Base-by-base conservation (phyloP, 2,329 filamentous ascomycete genomes). In the Colletotrichum gloeosporioides region DNA sequence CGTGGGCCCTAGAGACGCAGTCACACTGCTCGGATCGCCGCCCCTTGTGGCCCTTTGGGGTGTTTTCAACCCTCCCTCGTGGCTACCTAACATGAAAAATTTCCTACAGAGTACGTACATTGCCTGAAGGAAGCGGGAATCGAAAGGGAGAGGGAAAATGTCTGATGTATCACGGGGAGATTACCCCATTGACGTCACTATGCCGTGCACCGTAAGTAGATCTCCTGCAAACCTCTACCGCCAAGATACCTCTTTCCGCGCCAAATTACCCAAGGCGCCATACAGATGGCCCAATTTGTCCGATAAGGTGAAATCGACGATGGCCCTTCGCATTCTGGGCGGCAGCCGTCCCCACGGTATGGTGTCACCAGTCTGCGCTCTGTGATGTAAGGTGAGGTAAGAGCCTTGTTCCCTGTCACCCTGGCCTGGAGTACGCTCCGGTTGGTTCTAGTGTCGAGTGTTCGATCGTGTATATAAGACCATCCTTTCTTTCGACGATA, bases 101-200 rank as follows among this genome's bases (percentile, higher is more conserved):
- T 25, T 27, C 25, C 15, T 39, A 29, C 55, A 59, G 27, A 64
- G 34, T 64, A 64, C 62, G 62, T 64, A 64, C 62, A 16, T 22
- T 18, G 29, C 27, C 65, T 55, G 31, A 36, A n/a, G 36, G 66
- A 27, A 69, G 31, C 39, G 57, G 39, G 39, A 55, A 71, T 69
- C 22, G 62, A 69, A 31, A 34, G 59, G 31, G 25, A 53, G 22
- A 32, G 27, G 49, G 68, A 22, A 67, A 61, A 74, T 69, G 65
- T 64, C 32, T 76, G 70, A 69, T 74, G 71, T 69, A 65, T 74
- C 70, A 69, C 29, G 57, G 73, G 73, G 62, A 69, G 74, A 74
- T 73, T 69, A 61, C 15, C 39, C 29, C 49, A 15, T 73, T 76
- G 74, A 76, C 74, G 74, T 76, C 74, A 76, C 71, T n/a, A 76